A percentile compares a stretch with the other conserved stretches of the same genome.
Conservation (phyloP, 352 stramenopile species). For the Poterioochromonas sp. region DNA sequence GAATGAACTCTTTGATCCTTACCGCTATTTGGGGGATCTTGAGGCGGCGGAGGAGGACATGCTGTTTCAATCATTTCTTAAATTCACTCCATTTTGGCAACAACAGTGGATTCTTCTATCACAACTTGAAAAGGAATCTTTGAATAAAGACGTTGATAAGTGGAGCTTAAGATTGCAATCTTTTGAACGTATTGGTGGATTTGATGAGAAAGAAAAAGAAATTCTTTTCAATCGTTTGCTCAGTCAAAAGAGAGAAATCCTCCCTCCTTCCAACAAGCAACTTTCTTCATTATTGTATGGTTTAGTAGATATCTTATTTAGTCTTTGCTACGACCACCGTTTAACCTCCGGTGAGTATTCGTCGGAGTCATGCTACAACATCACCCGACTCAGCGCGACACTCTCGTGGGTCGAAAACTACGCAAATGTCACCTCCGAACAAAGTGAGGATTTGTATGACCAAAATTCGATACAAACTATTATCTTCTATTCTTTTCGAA, state of each 20-base stretch:
- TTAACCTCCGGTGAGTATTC: conserved; percentile 85
- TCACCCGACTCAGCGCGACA: conserved; percentile 81
- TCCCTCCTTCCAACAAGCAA: conserved; percentile 36
- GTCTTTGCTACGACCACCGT: conserved; percentile 88
- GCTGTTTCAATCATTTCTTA: conserved; percentile 51
- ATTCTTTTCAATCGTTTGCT: no score
- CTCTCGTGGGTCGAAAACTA: conserved; percentile 65
- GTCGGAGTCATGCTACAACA: conserved; percentile 91
- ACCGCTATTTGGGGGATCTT: conserved; percentile 89
- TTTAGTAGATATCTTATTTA: conserved; percentile 83
- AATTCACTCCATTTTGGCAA: background rate
- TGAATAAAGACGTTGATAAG: no score
- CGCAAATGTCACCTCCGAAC: background rate
- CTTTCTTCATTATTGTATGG: conserved; percentile 57
- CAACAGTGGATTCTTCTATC: no score
- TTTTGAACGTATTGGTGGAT: no score
- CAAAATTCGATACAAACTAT: no score
- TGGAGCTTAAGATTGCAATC: no score
- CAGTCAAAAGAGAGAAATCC: conserved; percentile 35
- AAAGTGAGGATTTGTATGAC: background rate
- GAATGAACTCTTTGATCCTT: conserved; percentile 72
- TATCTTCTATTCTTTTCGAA: conserved; percentile 53
- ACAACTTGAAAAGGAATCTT: no score
- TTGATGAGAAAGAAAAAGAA: conserved; percentile 45
- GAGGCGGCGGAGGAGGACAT: conserved; percentile 78